Evolutionary conservation across 1,284 basidiomycete species (phyloP).

Genomic region (Exobasidium cylindrosporum): DNA sequence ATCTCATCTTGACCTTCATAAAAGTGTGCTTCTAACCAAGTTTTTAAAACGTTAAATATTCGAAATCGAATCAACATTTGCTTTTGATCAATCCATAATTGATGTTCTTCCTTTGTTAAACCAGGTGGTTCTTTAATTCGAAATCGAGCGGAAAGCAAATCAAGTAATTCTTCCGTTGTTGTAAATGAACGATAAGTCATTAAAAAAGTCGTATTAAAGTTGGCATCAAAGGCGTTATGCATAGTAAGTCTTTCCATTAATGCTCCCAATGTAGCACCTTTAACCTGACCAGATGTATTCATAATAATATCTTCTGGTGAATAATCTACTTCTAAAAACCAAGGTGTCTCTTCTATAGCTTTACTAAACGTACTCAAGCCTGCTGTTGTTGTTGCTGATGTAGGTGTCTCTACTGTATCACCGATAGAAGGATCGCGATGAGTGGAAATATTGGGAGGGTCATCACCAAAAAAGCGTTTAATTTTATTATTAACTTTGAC

Average conservation of each 20-base stretch:
- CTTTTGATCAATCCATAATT: constrained; percentile 83
- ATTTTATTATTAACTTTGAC: constrained; percentile 21
- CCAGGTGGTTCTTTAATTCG: constrained; percentile 72
- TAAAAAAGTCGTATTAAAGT: constrained; percentile 87
- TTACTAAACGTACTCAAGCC: neutral
- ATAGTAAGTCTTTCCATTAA: constrained; percentile 85
- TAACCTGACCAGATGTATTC: constrained; percentile 67
- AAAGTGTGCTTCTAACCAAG: constrained; percentile 57
- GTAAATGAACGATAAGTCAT: constrained; percentile 98
- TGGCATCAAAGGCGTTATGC: constrained; percentile 67
- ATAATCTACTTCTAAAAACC: constrained; percentile 75
- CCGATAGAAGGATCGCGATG: constrained; percentile 3
- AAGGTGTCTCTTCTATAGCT: constrained; percentile 62
- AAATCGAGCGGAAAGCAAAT: constrained; percentile 81
- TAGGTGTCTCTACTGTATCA: neutral
- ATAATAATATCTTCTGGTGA: constrained; percentile 76
- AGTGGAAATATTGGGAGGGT: constrained; percentile 49
- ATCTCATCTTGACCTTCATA: constrained; percentile 54
- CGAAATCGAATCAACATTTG: constrained; percentile 74
- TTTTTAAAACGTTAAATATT: constrained; percentile 57
- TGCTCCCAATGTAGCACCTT: constrained; percentile 80
- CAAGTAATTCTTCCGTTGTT: constrained; percentile 76
- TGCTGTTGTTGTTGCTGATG: constrained; percentile 2
- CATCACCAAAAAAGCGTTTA: constrained; percentile 72
- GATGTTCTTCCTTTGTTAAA: constrained; percentile 66